Evolutionary conservation across 495 filamentous ascomycete genomes (phyloP).

Genomic region (Neurospora discreta): DNA sequence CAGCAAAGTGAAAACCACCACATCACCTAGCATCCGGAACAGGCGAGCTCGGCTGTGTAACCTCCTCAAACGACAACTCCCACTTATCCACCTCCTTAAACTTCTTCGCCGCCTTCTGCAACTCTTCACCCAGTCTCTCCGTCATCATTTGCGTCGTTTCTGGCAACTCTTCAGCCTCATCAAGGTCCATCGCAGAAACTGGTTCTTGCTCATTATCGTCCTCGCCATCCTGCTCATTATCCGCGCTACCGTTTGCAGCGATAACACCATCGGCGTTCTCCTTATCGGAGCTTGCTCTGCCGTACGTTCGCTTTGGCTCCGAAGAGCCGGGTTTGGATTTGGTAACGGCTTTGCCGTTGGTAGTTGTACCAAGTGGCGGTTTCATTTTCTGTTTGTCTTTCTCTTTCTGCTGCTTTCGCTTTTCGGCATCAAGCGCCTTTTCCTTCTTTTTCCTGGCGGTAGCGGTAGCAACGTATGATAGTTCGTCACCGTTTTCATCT

Average conservation of each 20-base stretch:
- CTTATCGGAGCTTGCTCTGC: conserved; percentile 22
- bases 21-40: conserved; percentile 23
- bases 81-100: conserved; percentile 42
- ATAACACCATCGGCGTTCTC: conserved; percentile 23
- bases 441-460: neutral
- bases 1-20: neutral
- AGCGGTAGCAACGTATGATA: conserved; percentile 23
- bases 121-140: conserved; percentile 27
- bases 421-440: neutral
- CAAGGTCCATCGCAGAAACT: neutral
- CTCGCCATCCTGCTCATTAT: conserved; percentile 4
- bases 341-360: conserved; percentile 2
- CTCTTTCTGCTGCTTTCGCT: neutral
- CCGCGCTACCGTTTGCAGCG: conserved; percentile 5
- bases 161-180: conserved; percentile 6
- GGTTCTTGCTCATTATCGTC: conserved; percentile 11
- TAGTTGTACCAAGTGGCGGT: conserved; percentile 2
- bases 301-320: neutral
- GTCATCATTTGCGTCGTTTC: conserved; percentile 18
- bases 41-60: conserved; percentile 23
- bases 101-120: conserved; percentile 35
- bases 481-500: conserved; percentile 20
- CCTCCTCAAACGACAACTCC: conserved; percentile 38
- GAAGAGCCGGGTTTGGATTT: neutral
- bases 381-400: neutral